Evolutionary conservation across 768 basidiomycete genomes (phyloP), one percentile per base, ranked within the genome.

Genomic region (Tephrocybe sp.): DNA sequence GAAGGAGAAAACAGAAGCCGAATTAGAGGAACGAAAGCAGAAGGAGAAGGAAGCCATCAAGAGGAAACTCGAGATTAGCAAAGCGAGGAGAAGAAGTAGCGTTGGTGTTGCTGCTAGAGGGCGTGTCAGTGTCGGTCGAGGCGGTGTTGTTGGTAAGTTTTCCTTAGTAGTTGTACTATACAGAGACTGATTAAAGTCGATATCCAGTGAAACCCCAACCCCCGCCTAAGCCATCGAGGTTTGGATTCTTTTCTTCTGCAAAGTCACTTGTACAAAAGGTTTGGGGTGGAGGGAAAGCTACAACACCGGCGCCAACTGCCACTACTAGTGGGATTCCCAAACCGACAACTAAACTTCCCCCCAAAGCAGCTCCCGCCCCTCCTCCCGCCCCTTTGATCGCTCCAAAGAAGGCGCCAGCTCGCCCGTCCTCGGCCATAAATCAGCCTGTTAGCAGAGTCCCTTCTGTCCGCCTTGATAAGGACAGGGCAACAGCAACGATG

Each of bases 191-290:
- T 12, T 37, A 19, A 39, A 22, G 16, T 15, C 2, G 21, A 15
- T 42, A 51, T 25, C 19, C 39, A 73, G 72, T 60, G 16, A 73
- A 75, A 69, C 69, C 69, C 3, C 70, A 71, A 59, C 63, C 44
- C 4, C 9, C 41, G 21, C 18, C 66, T 4, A 80, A 80, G 55
- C 68, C 80, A 1, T 72, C 81, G 4, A 78, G 81, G 30, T 82
- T 88, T 50, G 89, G 86, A 1, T 88, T 91, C 70, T 64, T 91
- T 5, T 76, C 83, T 18, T 83, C 77, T 15, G 83, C 89, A 7
- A 90, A 88, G 63, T 78, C 80, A 0, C 69, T 90, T 3, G 87
- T 90, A 4, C 73, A 77, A 57, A 87, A 78, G 54, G 86, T 91
- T 1, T 90, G 87, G 87, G 83, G 81, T 57, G 73, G 85, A 55